Base-by-base conservation (phyloP, 2,329 filamentous ascomycete genomes). In the Hymenoscyphus salicellus region DNA sequence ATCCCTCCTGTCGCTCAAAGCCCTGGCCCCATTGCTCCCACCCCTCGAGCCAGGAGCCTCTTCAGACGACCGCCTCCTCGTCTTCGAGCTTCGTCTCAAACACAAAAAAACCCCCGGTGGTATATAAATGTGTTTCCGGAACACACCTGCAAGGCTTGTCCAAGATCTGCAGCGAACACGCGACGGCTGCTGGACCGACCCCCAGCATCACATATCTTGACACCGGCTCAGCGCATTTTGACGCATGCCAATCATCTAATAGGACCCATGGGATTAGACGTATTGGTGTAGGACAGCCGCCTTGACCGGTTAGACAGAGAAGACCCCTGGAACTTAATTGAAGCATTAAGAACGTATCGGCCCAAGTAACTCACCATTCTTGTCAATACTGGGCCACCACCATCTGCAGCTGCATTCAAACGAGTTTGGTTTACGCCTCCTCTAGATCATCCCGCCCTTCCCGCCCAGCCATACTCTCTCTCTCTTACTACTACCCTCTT, bases 251-350 rank as follows among this genome's bases (percentile, higher is more conserved):
- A 67, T 63, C 59, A 67, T 55, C 63, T 58, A 63, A 65, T 59
- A 60, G 57, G 60, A 63, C 63, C 60, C 55, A 60, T 46, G 63
- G 52, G 62, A 71, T 69, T 66, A 68, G 65, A 67, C 64, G 67
- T 60, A 69, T 65, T 65, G 62, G 69, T 72, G 72, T 72, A 71
- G 64, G 61, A 70, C 61, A 68, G 60, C 64, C 57, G 56, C 61
- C 61, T 63, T 57, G 46, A 68, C 46, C 57, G 64, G 60, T 68
- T 63, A 69, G 61, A 69, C 62, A 65, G 17, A 63, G 16, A 62
- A 65, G 59, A 63, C 62, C 65, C 66, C 66, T 65, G 64, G 60
- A 65, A 49, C 57, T 68, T 55, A 66, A 61, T 61, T 69, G 52
- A 36, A 52, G 52, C 52, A 61, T 65, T 46, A 67, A 63, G 63